Percentiles rank a stretch among this genome's conserved stretches.
These are phyloP conservation scores for Gracilaria caudata DNA, from an alignment of 23 red algal species.

Conservation along the genomic window DNA sequence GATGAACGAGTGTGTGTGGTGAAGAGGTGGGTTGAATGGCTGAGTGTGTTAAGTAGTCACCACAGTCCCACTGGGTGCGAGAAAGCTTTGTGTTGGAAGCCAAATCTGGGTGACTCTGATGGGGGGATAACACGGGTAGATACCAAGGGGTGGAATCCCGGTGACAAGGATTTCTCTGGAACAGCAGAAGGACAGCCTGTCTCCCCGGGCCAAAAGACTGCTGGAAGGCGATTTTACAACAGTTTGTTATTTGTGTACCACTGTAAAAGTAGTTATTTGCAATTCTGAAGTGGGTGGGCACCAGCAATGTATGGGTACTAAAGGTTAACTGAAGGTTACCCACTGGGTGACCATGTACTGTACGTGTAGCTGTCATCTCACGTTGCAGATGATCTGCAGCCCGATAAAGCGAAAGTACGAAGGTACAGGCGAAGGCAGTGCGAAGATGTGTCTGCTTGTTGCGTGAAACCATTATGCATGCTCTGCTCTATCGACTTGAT, in stretches of 20 bases:
- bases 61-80: not conserved
- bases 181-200: conserved; percentile 1
- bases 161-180: conserved; percentile 9
- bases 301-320: no score
- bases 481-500: no score
- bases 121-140: no score
- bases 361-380: no score
- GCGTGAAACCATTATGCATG: no score
- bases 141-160: not conserved
- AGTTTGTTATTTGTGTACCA: not conserved
- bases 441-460: no score
- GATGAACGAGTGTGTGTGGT: not conserved
- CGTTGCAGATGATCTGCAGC: no score
- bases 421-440: no score
- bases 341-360: no score
- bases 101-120: not conserved
- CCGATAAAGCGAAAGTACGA: no score
- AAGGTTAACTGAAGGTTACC: no score
- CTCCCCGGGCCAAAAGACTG: not conserved
- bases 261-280: not conserved
- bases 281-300: no score
- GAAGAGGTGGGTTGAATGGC: not conserved
- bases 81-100: not conserved
- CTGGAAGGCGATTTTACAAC: conserved; percentile 32
- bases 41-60: conserved; percentile 9